Conservation (phyloP, 2,329 filamentous ascomycete genomes). For the Claviceps sp. region DNA sequence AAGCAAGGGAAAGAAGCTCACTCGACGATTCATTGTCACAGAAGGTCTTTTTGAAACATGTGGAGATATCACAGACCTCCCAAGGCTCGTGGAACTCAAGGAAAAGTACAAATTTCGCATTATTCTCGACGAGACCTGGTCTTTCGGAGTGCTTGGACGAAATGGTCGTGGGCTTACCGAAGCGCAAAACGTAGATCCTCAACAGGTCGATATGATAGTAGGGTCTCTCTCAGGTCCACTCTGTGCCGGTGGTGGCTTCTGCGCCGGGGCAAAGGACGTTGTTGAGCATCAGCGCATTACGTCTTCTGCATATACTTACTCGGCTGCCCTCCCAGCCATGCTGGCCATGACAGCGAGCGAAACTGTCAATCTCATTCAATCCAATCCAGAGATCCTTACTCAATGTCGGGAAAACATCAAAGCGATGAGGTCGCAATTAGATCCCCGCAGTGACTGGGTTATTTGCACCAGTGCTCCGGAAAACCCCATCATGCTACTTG, state of each 20-base stretch:
- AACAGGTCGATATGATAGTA: constrained; percentile 92
- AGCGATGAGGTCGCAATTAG: constrained; percentile 72
- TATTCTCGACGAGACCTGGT: constrained; percentile 95
- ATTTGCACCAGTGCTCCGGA: constrained; percentile 66
- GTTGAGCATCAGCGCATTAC: constrained; percentile 94
- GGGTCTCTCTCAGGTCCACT: constrained; percentile 83
- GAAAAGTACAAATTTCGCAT: constrained; percentile 95
- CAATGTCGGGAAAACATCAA: constrained; percentile 78
- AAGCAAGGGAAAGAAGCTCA: constrained; percentile 70
- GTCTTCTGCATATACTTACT: constrained; percentile 87
- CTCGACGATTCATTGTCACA: constrained; percentile 86
- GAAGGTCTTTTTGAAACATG: constrained; percentile 88
- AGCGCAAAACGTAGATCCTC: constrained; percentile 88
- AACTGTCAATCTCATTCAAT: constrained; percentile 73
- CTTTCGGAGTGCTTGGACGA: constrained; percentile 84
- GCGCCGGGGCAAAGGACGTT: constrained; percentile 79
- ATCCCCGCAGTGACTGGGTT: constrained; percentile 90
- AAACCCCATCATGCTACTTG: constrained; percentile 76
- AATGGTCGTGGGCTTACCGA: constrained; percentile 89
- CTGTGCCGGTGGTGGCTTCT: constrained; percentile 90
- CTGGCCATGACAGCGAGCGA: constrained; percentile 92
- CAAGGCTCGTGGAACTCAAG: constrained; percentile 85
- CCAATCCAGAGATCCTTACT: constrained; percentile 67
- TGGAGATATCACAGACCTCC: constrained; percentile 74
- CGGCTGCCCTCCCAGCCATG: constrained; percentile 85